Conservation (phyloP, 2,329 filamentous ascomycete genomes). For the Plectosphaerella cucumerina region DNA sequence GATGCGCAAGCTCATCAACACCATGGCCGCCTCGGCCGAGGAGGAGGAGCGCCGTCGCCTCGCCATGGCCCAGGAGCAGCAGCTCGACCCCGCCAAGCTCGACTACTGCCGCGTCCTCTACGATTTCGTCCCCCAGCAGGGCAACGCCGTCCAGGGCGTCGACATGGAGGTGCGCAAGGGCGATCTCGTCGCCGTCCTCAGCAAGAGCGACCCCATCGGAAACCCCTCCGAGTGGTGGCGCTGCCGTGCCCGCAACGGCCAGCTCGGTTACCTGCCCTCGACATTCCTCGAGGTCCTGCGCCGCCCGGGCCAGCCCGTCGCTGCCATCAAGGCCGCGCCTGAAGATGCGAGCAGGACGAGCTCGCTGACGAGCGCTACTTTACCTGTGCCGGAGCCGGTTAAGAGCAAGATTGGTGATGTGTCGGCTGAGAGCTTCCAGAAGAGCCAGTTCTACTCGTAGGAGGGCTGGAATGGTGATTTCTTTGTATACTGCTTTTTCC, state of each 20-base stretch:
- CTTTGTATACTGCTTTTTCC: slow-evolving; percentile 6
- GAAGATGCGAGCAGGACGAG: slow-evolving; percentile 44
- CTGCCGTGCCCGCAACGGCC: slow-evolving; percentile 83
- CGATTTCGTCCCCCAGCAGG: slow-evolving; percentile 82
- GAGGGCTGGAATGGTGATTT: neutral
- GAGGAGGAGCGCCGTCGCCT: slow-evolving; percentile 67
- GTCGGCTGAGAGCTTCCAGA: slow-evolving; percentile 51
- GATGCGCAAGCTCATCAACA: slow-evolving; percentile 92
- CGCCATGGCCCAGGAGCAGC: slow-evolving; percentile 34
- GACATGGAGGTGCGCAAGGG: slow-evolving; percentile 93
- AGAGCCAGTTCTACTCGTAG: slow-evolving; percentile 55
- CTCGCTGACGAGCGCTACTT: slow-evolving; percentile 42
- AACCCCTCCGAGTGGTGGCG: slow-evolving; percentile 97
- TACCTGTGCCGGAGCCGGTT: slow-evolving; percentile 22
- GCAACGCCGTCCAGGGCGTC: slow-evolving; percentile 60
- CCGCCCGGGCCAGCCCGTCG: slow-evolving; percentile 45
- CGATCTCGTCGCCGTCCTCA: slow-evolving; percentile 89
- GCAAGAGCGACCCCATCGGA: slow-evolving; percentile 87
- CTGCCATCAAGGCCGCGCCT: slow-evolving; percentile 46
- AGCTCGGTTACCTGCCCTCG: slow-evolving; percentile 85
- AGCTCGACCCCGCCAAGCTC: slow-evolving; percentile 82
- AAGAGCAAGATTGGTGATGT: slow-evolving; percentile 48
- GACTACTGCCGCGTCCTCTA: slow-evolving; percentile 95
- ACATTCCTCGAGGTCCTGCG: slow-evolving; percentile 80
- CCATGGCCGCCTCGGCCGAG: slow-evolving; percentile 79